Percentiles rank a stretch among this genome's conserved stretches.
These are phyloP conservation scores for Beauveria varroae DNA, from an alignment of 2,329 filamentous ascomycete genomes.

Conservation along the genomic window DNA sequence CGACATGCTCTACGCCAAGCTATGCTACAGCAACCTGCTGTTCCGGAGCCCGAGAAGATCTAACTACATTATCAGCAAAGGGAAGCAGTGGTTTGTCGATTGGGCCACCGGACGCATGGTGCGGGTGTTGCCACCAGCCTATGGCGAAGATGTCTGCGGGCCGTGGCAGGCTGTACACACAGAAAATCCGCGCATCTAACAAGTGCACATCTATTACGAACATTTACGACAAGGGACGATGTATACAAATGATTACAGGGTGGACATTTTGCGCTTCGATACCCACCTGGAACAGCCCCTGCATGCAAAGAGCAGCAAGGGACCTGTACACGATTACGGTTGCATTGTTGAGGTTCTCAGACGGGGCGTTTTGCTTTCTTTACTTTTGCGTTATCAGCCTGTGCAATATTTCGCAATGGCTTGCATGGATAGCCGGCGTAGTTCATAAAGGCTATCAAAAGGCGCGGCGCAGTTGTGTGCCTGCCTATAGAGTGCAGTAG, in stretches of 20 bases:
- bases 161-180: constrained; percentile 44
- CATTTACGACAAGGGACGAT: background rate
- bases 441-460: constrained; percentile 1
- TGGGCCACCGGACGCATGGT: constrained; percentile 50
- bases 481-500: background rate
- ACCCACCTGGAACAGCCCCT: background rate
- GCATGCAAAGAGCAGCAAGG: background rate
- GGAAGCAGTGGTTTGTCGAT: constrained; percentile 52
- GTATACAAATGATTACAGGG: background rate
- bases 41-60: constrained; percentile 50
- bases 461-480: background rate
- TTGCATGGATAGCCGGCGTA: background rate
- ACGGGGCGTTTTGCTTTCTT: background rate
- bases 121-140: constrained; percentile 45
- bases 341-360: background rate
- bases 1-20: constrained; percentile 52
- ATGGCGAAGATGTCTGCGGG: constrained; percentile 42
- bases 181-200: constrained; percentile 39
- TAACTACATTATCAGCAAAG: constrained; percentile 49
- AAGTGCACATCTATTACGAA: background rate
- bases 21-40: constrained; percentile 52
- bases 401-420: background rate
- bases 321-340: constrained; percentile 3
- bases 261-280: background rate
- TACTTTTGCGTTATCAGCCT: background rate